These are phyloP conservation scores for Phalaenopsis hybrid DNA, from an alignment of 116 monocot genomes.

Conservation along the genomic window DNA sequence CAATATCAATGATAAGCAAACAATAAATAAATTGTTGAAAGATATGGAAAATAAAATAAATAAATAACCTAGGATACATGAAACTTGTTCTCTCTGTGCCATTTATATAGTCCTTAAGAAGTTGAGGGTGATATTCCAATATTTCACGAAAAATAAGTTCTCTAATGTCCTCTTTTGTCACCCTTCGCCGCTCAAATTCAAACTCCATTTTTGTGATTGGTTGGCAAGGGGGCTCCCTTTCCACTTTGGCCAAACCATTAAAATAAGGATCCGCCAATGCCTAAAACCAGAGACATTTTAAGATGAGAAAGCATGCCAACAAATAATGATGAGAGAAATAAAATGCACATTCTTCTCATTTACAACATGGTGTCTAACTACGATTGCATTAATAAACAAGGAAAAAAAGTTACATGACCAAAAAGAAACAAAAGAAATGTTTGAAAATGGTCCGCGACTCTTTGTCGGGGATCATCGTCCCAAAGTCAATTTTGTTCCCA, in stretches of 20 bases:
- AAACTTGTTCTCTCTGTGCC: constrained; percentile 64
- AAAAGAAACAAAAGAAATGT: neutral
- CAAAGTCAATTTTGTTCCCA: no score
- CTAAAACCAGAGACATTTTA: constrained; percentile 18
- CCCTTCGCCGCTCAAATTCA: constrained; percentile 78
- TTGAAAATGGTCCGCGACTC: no score
- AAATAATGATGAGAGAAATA: neutral
- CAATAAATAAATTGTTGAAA: neutral
- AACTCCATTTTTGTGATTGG: constrained; percentile 85
- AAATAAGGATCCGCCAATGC: constrained; percentile 90
- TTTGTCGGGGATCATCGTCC: no score
- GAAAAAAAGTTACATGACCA: neutral
- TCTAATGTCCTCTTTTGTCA: constrained; percentile 76
- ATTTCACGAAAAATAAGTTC: constrained; percentile 87
- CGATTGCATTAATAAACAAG: neutral
- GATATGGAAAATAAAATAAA: neutral
- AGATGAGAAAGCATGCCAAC: neutral
- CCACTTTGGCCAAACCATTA: constrained; percentile 75
- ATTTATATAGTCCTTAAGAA: constrained; percentile 70
- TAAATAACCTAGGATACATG: constrained; percentile 60
- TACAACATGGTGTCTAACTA: neutral
- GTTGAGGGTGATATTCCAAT: constrained; percentile 76
- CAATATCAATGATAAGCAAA: neutral
- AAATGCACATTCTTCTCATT: neutral
- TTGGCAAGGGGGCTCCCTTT: constrained; percentile 81